Evolutionary conservation across 208 protist species (phyloP).

Genomic region (Crithidia fasciculata): DNA sequence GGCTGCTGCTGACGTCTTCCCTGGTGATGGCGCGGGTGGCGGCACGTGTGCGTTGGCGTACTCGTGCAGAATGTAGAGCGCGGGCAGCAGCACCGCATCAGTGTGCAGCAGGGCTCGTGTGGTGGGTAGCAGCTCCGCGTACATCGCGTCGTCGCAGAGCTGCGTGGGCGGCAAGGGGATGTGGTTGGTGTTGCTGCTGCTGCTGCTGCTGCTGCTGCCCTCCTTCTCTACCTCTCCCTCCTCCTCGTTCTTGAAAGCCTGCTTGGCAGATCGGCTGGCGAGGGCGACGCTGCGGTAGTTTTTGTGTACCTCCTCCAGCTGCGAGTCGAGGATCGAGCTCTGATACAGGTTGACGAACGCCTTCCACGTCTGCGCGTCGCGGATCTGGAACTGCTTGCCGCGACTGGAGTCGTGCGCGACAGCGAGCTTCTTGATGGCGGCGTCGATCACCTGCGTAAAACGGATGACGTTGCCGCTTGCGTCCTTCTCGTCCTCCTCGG

Average conservation of each 20-base stretch:
- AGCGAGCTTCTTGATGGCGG: slow-evolving; percentile 48
- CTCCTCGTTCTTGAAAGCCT: background rate
- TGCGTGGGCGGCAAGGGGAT: slow-evolving; percentile 29
- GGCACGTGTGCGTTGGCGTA: slow-evolving; percentile 28
- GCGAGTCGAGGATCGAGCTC: slow-evolving; percentile 35
- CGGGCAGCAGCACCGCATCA: slow-evolving; percentile 63
- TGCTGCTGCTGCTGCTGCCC: slow-evolving; percentile 5
- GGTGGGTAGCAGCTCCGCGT: slow-evolving; percentile 50
- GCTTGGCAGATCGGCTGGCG: background rate
- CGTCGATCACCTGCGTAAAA: slow-evolving; percentile 27
- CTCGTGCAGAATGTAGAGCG: slow-evolving; percentile 52
- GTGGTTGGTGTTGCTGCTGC: slow-evolving; percentile 1
- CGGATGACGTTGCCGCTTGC: slow-evolving; percentile 29
- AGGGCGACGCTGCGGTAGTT: slow-evolving; percentile 32
- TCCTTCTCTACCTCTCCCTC: too few relatives aligned
- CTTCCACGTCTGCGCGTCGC: slow-evolving; percentile 51
- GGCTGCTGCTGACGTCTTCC: background rate
- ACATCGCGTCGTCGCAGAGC: slow-evolving; percentile 25
- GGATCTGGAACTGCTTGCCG: slow-evolving; percentile 55
- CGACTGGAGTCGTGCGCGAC: slow-evolving; percentile 28
- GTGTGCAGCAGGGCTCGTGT: slow-evolving; percentile 79
- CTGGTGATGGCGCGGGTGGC: background rate
- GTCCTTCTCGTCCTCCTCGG: slow-evolving; percentile 36
- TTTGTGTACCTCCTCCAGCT: slow-evolving; percentile 37
- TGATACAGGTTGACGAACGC: slow-evolving; percentile 57